Evolutionary conservation across 768 basidiomycete genomes (phyloP).

Genomic region (Leccinum boreale): DNA sequence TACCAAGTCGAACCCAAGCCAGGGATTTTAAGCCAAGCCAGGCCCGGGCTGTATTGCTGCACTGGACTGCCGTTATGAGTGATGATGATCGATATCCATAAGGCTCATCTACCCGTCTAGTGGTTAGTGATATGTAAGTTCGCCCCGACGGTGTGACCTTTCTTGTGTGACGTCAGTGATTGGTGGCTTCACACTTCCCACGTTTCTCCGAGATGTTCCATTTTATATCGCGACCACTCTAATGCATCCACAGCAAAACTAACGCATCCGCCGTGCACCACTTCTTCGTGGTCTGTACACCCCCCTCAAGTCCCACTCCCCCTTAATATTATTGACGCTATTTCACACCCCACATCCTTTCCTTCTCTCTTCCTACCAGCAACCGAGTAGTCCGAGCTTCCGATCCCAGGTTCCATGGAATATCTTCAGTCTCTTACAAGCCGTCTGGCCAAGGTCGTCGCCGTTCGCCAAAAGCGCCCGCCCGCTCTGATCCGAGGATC

Average conservation of each 20-base stretch:
- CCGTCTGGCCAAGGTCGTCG: constrained; percentile 20
- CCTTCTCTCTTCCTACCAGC: not conserved
- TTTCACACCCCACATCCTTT: not conserved
- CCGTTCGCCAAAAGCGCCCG: constrained; percentile 18
- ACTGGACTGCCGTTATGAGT: not conserved
- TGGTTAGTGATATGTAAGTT: no score
- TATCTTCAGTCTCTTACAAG: constrained; percentile 20
- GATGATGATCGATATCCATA: not conserved
- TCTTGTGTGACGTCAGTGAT: not conserved
- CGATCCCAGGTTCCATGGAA: constrained; percentile 13
- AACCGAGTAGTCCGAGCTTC: not conserved
- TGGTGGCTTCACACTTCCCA: constrained; percentile 7
- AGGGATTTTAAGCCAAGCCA: not conserved
- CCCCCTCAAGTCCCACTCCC: not conserved
- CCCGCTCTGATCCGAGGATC: constrained; percentile 4
- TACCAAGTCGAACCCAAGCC: not conserved
- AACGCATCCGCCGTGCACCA: constrained; percentile 10
- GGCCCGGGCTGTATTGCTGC: not conserved
- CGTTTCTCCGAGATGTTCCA: not conserved
- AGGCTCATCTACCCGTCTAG: not conserved
- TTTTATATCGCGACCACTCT: constrained; percentile 1
- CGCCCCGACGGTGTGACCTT: not conserved
- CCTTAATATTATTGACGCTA: not conserved
- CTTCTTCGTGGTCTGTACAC: constrained; percentile 10
- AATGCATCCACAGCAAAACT: constrained; percentile 24